A percentile compares a stretch with the other conserved stretches of the same genome.
Evolutionary conservation across 352 stramenopile species (phyloP).

Genomic region (Pythium rhizo-oryzae): DNA sequence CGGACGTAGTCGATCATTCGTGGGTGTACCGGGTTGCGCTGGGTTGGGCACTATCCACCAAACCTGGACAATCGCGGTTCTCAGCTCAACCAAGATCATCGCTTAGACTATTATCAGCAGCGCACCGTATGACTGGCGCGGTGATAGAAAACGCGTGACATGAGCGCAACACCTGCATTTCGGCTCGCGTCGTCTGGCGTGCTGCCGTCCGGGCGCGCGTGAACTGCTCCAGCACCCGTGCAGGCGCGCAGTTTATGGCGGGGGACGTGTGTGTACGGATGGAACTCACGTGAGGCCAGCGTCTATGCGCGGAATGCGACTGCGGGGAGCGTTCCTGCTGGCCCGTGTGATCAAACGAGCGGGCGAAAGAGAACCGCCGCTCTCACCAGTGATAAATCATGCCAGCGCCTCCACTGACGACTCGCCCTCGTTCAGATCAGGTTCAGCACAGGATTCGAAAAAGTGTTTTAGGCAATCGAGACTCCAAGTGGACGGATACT

Average conservation of each 20-base stretch:
- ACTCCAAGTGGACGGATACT: neutral
- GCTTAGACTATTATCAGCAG: neutral
- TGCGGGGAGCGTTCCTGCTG: neutral
- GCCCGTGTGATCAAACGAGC: neutral
- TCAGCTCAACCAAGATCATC: neutral
- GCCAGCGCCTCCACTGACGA: too few species aligned
- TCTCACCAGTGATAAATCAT: too few species aligned
- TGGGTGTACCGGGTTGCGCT: neutral
- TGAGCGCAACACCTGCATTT: neutral
- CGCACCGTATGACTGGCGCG: neutral
- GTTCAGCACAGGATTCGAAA: neutral
- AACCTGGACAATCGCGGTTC: neutral
- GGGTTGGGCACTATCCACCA: neutral
- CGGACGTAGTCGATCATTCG: neutral
- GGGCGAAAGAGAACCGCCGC: neutral
- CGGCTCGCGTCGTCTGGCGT: neutral
- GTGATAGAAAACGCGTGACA: neutral
- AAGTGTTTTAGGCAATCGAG: neutral
- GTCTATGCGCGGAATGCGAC: neutral
- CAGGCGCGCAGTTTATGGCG: neutral
- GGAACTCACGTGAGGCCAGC: neutral
- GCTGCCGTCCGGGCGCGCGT: too few species aligned
- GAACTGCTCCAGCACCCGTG: neutral
- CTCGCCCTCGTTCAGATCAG: neutral
- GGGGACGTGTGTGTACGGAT: neutral